Evolutionary conservation across 768 basidiomycete genomes (phyloP).

Genomic region (Leccinellum luteum): DNA sequence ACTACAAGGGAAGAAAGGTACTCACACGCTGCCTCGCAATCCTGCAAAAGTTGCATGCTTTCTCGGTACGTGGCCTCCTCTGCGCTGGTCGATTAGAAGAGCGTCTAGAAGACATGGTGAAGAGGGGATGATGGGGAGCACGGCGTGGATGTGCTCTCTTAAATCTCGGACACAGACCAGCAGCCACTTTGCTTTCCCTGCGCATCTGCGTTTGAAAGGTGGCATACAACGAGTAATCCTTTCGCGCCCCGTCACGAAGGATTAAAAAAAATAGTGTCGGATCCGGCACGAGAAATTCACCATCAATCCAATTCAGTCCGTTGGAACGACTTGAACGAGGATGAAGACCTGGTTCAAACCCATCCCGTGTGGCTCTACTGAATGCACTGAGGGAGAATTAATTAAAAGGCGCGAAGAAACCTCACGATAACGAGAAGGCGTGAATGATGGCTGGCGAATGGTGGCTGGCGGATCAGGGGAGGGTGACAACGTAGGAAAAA

Average conservation of each 20-base stretch:
- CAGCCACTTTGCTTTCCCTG: constrained; percentile 5
- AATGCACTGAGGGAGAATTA: constrained; percentile 22
- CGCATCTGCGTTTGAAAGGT: constrained; percentile 9
- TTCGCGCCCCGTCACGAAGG: constrained; percentile 6
- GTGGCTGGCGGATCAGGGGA: constrained; percentile 29
- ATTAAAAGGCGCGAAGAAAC: constrained; percentile 28
- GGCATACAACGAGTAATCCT: constrained; percentile 8
- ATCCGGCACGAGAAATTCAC: constrained; percentile 12
- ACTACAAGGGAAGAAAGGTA: not conserved
- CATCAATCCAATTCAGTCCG: constrained; percentile 15
- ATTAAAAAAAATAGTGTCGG: constrained; percentile 4
- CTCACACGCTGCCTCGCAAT: constrained; percentile 20
- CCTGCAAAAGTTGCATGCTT: constrained; percentile 22
- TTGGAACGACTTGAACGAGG: constrained; percentile 13
- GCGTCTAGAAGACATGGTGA: constrained; percentile 14
- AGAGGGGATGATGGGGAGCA: constrained; percentile 11
- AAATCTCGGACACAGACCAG: constrained; percentile 15
- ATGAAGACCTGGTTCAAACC: constrained; percentile 7
- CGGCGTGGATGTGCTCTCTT: constrained; percentile 9
- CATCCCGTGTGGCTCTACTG: constrained; percentile 12
- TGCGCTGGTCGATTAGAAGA: constrained; percentile 8
- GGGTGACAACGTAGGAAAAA: constrained; percentile 18
- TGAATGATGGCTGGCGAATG: constrained; percentile 34
- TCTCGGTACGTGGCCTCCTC: constrained; percentile 12
- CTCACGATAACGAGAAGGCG: constrained; percentile 31